Evolutionary conservation across 768 basidiomycete species (phyloP), one percentile per base, ranked within the genome.

Genomic region (Pisolithus albus): DNA sequence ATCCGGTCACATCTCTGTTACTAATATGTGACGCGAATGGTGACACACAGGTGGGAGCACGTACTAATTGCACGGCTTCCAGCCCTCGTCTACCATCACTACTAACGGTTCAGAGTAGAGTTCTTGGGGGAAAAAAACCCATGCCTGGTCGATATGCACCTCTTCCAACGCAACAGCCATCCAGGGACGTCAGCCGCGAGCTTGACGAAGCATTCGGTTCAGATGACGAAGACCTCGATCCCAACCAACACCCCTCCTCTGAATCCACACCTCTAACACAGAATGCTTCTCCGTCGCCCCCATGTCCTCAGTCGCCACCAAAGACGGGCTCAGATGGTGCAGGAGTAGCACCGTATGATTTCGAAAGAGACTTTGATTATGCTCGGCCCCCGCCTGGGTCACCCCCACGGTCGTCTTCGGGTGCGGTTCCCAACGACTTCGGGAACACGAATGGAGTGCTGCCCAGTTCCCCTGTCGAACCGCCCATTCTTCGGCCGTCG

Each of bases 121-220:
- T 34, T 34, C 11, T 1, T 9, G 30, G 30, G 21, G 21, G 21
- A 23, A 23, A 23, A 23, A 30, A 30, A 34, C 2, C 38, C 39
- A 81, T 83, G 76, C 67, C 76, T 56, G 66, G 68, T 30, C 73
- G 75, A 32, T 85, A 86, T 59, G 66, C 78, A 18, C 74, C 76
- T 30, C 68, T 84, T 18, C 75, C 77, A 44, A 78, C 75, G 61
- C 71, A 69, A 43, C 72, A 65, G 39, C 72, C 73, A 64, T 67
- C 72, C 41, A 74, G 73, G 44, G 65, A 70, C 47, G 70, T 70
- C 24, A 73, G 75, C 48, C 73, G 77, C 56, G 88, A 91, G 66
- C 79, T 92, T 63, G 80, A 88, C 59, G 88, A 83, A 28, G 84
- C 89, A 1, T 92, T 92, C 57, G 85, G 72, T 5, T 75, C 77